A percentile compares a stretch with the other conserved stretches of the same genome.
These are phyloP conservation scores for Triticum urartu DNA, from an alignment of 176 grass and related monocot species.

Conservation along the genomic window DNA sequence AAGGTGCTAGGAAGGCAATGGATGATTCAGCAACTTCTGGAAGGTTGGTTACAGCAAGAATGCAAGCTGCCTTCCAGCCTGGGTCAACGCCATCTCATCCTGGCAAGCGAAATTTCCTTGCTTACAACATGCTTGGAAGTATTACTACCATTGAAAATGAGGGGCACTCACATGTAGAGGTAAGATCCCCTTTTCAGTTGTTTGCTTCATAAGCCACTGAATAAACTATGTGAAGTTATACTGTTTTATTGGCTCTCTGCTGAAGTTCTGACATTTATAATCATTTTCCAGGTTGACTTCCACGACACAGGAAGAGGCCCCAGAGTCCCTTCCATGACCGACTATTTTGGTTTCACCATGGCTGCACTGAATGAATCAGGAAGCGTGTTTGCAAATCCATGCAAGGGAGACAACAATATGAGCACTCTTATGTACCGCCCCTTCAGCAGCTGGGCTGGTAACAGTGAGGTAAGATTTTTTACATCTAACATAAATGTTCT, in stretches of 20 bases:
- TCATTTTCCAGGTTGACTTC: conserved; percentile 73
- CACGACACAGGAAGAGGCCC: conserved; percentile 98
- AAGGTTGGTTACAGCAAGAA: conserved; percentile 42
- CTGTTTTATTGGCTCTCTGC: neutral
- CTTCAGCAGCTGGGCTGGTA: conserved; percentile 91
- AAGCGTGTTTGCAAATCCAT: conserved; percentile 85
- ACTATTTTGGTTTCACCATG: conserved; percentile 99
- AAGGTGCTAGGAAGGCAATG: conserved; percentile 23
- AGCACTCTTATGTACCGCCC: conserved; percentile 98
- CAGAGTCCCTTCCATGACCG: conserved; percentile 91
- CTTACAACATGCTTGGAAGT: conserved; percentile 89
- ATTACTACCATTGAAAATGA: conserved; percentile 92
- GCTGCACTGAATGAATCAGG: conserved; percentile 85
- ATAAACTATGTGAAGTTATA: neutral
- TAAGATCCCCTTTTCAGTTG: conserved; percentile 15
- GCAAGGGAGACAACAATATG: conserved; percentile 95
- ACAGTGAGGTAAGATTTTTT: conserved; percentile 71
- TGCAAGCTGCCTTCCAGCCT: conserved; percentile 83
- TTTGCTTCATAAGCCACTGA: neutral
- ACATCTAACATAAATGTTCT: neutral
- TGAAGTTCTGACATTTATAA: neutral
- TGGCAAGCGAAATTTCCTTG: conserved; percentile 76
- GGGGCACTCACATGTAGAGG: conserved; percentile 83
- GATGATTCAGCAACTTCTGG: conserved; percentile 52
- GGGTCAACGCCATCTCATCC: conserved; percentile 69